phyloP scores from a whole-genome alignment of 2,329 filamentous ascomycete species.

The Penicillium sp. region DNA sequence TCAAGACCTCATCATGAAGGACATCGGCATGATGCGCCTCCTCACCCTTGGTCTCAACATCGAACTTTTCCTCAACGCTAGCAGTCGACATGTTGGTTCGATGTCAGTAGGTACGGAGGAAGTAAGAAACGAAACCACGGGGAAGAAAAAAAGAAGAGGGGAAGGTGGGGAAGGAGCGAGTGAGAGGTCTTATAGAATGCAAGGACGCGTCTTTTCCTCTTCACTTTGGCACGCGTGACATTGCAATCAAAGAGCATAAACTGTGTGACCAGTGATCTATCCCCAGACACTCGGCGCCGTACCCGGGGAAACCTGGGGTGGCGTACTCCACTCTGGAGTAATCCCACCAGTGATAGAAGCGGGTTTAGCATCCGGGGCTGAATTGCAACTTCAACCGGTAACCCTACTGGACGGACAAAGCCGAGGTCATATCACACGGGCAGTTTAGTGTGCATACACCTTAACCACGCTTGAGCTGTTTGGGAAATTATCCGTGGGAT shows the following conservation, averaged over 20 bases:
- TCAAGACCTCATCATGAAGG: slow-evolving; percentile 37
- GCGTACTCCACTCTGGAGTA: neutral
- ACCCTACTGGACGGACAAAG: neutral
- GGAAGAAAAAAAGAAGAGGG: neutral
- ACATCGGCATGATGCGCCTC: slow-evolving; percentile 21
- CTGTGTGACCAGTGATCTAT: neutral
- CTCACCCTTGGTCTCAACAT: neutral
- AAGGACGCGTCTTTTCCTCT: neutral
- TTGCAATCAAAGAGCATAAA: neutral
- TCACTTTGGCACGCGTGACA: neutral
- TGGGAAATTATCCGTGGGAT: neutral
- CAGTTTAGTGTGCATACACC: neutral
- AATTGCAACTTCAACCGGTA: neutral
- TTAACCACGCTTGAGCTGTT: neutral
- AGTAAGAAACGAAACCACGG: neutral
- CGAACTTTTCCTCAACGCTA: neutral
- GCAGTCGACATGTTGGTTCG: neutral
- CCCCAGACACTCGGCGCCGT: neutral
- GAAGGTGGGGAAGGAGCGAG: neutral
- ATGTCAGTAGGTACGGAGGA: neutral
- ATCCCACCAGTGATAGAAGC: neutral
- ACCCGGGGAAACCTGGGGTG: slow-evolving; percentile 2
- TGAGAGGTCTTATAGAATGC: neutral
- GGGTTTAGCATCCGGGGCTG: neutral
- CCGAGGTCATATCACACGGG: neutral